phyloP scores from a whole-genome alignment of 2,329 filamentous ascomycete species.

The Dryadomyces quercivorus region DNA sequence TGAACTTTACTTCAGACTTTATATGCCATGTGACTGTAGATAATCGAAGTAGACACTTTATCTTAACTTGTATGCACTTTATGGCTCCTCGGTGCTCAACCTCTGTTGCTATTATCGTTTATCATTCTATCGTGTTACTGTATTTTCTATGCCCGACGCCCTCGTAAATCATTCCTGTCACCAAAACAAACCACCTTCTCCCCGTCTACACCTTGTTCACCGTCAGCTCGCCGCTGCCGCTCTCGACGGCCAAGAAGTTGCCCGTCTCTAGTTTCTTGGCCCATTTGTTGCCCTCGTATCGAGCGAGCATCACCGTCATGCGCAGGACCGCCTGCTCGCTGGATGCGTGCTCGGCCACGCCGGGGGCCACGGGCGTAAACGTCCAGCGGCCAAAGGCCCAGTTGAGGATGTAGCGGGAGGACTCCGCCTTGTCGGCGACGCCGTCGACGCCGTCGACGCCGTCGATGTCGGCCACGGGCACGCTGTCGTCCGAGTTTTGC shows the following conservation, averaged over 20 bases:
- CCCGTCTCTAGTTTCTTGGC: slow-evolving; percentile 56
- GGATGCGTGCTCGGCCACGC: slow-evolving; percentile 37
- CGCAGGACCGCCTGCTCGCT: slow-evolving; percentile 43
- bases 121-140: neutral
- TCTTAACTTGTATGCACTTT: too few relatives aligned
- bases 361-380: slow-evolving; percentile 49
- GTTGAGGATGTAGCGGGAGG: slow-evolving; percentile 74
- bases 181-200: neutral
- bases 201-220: slow-evolving; percentile 32
- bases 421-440: neutral
- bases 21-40: too few relatives aligned
- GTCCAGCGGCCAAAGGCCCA: slow-evolving; percentile 98
- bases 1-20: too few relatives aligned
- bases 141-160: slow-evolving; percentile 16
- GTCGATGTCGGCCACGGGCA: neutral
- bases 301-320: slow-evolving; percentile 65
- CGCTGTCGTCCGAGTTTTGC: slow-evolving; percentile 29
- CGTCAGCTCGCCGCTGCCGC: slow-evolving; percentile 32
- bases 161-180: too few relatives aligned
- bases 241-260: slow-evolving; percentile 38
- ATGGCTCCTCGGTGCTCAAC: too few relatives aligned
- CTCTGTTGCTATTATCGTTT: neutral
- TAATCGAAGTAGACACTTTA: too few relatives aligned
- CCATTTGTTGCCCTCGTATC: slow-evolving; percentile 66
- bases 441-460: slow-evolving; percentile 5